These are phyloP conservation scores for Combretum micranthum DNA, from an alignment of 345 rosid genomes.

Conservation along the genomic window DNA sequence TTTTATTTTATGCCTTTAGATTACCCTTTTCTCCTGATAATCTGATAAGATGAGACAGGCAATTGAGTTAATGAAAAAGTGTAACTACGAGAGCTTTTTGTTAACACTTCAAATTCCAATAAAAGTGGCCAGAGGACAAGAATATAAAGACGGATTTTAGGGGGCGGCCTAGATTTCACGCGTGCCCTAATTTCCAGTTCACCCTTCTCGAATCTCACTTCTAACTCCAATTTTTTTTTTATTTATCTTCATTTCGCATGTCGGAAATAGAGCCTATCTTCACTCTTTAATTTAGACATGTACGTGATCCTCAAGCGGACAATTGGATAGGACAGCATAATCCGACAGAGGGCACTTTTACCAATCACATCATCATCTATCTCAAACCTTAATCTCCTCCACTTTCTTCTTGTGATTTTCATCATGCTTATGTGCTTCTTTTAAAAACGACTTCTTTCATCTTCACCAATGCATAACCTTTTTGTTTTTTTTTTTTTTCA, in stretches of 20 bases:
- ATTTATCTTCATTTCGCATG: no score
- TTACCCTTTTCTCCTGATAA: no score
- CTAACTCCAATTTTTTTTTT: conserved; percentile 10
- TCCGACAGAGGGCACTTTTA: conserved; percentile 16
- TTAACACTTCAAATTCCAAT: conserved; percentile 6
- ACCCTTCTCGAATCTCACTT: conserved; percentile 17
- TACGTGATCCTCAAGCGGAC: conserved; percentile 10
- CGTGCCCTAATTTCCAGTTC: conserved; percentile 19
- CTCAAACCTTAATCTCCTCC: conserved; percentile 6
- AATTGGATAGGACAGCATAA: conserved; percentile 7
- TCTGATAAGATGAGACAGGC: no score
- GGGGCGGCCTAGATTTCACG: conserved; percentile 37
- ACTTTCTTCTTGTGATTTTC: background rate
- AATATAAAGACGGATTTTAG: conserved; percentile 13
- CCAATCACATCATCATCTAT: conserved; percentile 10
- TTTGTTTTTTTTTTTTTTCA: conserved; percentile 1
- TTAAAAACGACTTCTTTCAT: background rate
- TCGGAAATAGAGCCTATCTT: no score
- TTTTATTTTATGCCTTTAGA: no score
- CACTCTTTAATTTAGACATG: no score
- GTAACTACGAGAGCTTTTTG: background rate
- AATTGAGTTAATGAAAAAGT: no score
- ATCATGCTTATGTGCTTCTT: no score
- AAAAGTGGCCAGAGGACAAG: conserved; percentile 21
- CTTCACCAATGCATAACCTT: background rate